A percentile compares a stretch with the other conserved stretches of the same genome.
Evolutionary conservation across 768 basidiomycete species (phyloP).

Genomic region (Pleurotus eryngii): DNA sequence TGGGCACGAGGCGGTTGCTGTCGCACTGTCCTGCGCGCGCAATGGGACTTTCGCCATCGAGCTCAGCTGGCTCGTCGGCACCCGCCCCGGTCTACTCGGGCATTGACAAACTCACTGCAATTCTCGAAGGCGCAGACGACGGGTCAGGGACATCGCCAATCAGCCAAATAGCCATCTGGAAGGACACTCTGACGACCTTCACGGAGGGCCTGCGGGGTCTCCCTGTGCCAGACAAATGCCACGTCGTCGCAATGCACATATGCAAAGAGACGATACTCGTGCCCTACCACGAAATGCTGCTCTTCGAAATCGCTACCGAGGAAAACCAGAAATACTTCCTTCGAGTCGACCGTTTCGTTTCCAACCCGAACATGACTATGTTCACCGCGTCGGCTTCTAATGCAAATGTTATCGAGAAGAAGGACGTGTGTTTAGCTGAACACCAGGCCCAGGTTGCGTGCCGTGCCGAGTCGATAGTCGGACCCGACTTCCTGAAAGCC

Average conservation of each 20-base stretch:
- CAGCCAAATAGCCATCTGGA: not conserved
- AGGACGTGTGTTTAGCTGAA: not conserved
- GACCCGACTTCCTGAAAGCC: not conserved
- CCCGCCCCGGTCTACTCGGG: conserved; percentile 3
- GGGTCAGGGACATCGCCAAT: not conserved
- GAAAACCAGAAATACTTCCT: not conserved
- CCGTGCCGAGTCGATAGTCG: not conserved
- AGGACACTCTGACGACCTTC: conserved; percentile 1
- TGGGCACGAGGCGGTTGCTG: not conserved
- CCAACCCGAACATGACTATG: conserved; percentile 1
- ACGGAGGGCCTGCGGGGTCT: not conserved
- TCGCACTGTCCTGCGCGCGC: not conserved
- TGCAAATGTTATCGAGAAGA: not conserved
- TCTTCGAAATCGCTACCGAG: conserved; percentile 3
- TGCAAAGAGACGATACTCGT: not conserved
- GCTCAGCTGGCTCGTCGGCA: not conserved
- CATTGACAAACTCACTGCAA: conserved; percentile 3
- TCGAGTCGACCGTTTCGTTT: conserved; percentile 4
- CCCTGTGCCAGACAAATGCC: conserved; percentile 3
- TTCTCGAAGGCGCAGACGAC: not conserved
- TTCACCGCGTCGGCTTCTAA: conserved; percentile 2
- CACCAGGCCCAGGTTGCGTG: conserved; percentile 3
- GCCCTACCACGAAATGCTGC: conserved; percentile 8
- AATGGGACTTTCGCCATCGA: conserved; percentile 1
- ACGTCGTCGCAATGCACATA: conserved; percentile 4